phyloP scores from a whole-genome alignment of 2,329 filamentous ascomycete genomes.

The Neofusicoccum laricinum region DNA sequence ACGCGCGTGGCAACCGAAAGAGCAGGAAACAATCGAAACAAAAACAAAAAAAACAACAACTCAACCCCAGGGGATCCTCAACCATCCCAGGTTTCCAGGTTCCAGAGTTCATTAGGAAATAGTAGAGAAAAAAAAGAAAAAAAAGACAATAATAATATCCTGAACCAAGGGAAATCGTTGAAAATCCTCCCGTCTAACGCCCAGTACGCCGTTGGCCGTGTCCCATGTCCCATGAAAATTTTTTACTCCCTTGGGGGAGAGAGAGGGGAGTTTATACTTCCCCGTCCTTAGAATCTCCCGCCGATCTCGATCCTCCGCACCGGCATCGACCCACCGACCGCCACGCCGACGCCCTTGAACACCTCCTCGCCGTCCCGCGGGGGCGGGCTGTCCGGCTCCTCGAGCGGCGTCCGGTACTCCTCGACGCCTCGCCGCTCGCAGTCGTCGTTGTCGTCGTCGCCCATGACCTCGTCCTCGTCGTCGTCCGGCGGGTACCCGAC shows the following conservation, averaged over 20 bases:
- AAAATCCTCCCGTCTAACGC: neutral
- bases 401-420: neutral
- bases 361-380: slow-evolving; percentile 1
- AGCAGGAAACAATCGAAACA: neutral
- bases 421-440: neutral
- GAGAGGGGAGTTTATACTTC: no score
- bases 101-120: neutral
- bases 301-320: neutral
- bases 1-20: neutral
- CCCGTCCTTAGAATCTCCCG: neutral
- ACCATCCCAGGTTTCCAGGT: no score
- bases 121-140: neutral
- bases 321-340: neutral
- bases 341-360: neutral
- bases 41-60: neutral
- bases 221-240: neutral
- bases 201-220: neutral
- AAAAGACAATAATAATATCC: neutral
- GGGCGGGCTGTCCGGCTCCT: slow-evolving; percentile 4
- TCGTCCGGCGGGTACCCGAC: neutral
- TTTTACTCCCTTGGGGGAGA: no score
- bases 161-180: neutral
- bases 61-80: neutral
- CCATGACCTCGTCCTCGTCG: neutral
- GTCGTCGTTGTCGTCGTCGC: neutral